These are phyloP conservation scores for Suhomyces bolitotheri DNA, from an alignment of 1,139 yeast genomes.

Conservation along the genomic window DNA sequence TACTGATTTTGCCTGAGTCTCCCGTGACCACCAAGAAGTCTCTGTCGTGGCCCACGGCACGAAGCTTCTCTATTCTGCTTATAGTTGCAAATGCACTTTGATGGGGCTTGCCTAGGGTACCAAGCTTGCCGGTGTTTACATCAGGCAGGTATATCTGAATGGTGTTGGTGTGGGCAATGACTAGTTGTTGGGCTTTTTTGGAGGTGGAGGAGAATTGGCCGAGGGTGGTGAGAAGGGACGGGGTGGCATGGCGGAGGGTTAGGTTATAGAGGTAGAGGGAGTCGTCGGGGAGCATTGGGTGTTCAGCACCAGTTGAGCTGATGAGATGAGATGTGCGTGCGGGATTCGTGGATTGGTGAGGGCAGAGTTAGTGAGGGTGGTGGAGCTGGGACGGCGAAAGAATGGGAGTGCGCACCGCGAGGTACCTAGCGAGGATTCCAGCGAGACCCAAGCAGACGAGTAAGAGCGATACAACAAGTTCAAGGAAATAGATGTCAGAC, in stretches of 20 bases:
- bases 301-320: not conserved
- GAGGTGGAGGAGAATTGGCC: constrained; percentile 65
- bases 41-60: constrained; percentile 51
- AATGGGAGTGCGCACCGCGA: too few species aligned
- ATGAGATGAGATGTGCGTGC: constrained; percentile 1
- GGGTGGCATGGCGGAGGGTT: constrained; percentile 60
- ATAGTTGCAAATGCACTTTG: constrained; percentile 53
- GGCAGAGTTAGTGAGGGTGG: too few species aligned
- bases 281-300: constrained; percentile 24
- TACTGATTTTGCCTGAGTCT: constrained; percentile 74
- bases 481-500: too few species aligned
- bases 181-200: constrained; percentile 61
- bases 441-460: too few species aligned
- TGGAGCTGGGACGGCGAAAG: too few species aligned
- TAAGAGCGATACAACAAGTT: too few species aligned
- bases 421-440: too few species aligned
- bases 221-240: constrained; percentile 52
- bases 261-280: constrained; percentile 63
- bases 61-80: constrained; percentile 51
- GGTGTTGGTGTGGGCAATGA: constrained; percentile 55
- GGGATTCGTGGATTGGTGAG: too few species aligned
- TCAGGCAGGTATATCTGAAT: constrained; percentile 56
- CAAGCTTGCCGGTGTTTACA: constrained; percentile 56
- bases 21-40: constrained; percentile 71
- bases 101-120: constrained; percentile 23